Evolutionary conservation across 2,329 filamentous ascomycete species (phyloP).

Genomic region (Sphaerostilbella broomeana): DNA sequence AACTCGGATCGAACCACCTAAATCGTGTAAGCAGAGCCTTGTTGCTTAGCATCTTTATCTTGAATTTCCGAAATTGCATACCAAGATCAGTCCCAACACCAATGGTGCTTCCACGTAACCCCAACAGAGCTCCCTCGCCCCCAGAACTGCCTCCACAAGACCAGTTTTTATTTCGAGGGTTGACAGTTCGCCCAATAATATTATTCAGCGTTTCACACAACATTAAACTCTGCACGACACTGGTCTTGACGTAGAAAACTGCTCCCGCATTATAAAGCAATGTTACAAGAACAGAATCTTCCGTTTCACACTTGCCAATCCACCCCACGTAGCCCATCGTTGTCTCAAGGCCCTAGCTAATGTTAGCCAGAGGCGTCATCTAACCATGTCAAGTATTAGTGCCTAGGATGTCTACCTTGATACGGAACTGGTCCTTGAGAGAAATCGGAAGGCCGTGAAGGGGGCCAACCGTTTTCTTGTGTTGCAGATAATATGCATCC

Average conservation of each 20-base stretch:
- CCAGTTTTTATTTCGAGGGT: slow-evolving; percentile 28
- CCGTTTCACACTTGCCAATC: slow-evolving; percentile 25
- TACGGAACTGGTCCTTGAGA: slow-evolving; percentile 4
- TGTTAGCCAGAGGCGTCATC: too few relatives aligned
- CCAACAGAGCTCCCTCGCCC: slow-evolving; percentile 31
- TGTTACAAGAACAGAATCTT: slow-evolving; percentile 24
- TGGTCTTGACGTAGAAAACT: slow-evolving; percentile 21
- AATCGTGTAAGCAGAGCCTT: too few relatives aligned
- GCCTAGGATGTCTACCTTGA: too few relatives aligned
- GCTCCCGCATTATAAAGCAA: slow-evolving; percentile 26
- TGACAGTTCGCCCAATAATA: slow-evolving; percentile 28
- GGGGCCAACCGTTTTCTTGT: neutral
- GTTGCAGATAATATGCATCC: neutral
- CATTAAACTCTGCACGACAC: slow-evolving; percentile 20
- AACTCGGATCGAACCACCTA: slow-evolving; percentile 26
- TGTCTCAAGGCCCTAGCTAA: slow-evolving; percentile 43
- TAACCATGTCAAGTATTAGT: too few relatives aligned
- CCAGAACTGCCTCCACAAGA: slow-evolving; percentile 32
- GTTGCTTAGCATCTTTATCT: too few relatives aligned
- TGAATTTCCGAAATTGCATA: too few relatives aligned
- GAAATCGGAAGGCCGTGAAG: slow-evolving; percentile 4
- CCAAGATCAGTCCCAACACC: slow-evolving; percentile 33
- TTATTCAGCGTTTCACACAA: slow-evolving; percentile 27
- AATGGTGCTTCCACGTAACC: slow-evolving; percentile 26
- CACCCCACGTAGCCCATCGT: slow-evolving; percentile 31